phyloP scores from a whole-genome alignment of 2,329 filamentous ascomycete genomes.

The Curvularia lunata region DNA sequence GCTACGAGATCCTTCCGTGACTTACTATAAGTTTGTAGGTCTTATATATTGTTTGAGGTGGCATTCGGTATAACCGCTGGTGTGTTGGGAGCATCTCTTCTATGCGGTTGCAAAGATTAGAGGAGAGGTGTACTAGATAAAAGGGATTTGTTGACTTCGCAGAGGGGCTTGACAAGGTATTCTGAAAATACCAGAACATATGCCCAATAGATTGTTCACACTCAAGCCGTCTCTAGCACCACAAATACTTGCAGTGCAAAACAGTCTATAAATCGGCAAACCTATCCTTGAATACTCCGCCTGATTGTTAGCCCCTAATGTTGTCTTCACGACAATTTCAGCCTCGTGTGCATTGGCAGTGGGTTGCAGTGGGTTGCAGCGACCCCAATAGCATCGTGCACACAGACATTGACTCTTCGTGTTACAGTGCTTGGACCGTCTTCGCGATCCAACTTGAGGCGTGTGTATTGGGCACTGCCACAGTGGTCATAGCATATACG shows the following conservation, averaged over 20 bases:
- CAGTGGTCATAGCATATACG: not conserved
- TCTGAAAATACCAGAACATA: not conserved
- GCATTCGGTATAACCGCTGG: not conserved
- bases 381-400: not conserved
- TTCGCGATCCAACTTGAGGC: not conserved
- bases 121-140: not conserved
- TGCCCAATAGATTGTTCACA: not conserved
- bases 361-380: not conserved
- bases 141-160: not conserved
- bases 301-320: not conserved
- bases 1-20: not conserved
- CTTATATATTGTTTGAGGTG: not conserved
- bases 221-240: not conserved
- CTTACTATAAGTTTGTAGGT: not conserved
- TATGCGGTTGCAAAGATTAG: not conserved
- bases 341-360: constrained; percentile 3
- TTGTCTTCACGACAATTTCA: not conserved
- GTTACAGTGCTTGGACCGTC: not conserved
- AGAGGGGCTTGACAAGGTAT: not conserved
- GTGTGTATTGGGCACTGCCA: not conserved
- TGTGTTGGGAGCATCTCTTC: not conserved
- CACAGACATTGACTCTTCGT: not conserved
- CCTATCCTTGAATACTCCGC: not conserved
- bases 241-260: no score
- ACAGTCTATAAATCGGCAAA: not conserved